Conservation (phyloP, 2,329 filamentous ascomycete genomes). For the Pezicula rhizophila region DNA sequence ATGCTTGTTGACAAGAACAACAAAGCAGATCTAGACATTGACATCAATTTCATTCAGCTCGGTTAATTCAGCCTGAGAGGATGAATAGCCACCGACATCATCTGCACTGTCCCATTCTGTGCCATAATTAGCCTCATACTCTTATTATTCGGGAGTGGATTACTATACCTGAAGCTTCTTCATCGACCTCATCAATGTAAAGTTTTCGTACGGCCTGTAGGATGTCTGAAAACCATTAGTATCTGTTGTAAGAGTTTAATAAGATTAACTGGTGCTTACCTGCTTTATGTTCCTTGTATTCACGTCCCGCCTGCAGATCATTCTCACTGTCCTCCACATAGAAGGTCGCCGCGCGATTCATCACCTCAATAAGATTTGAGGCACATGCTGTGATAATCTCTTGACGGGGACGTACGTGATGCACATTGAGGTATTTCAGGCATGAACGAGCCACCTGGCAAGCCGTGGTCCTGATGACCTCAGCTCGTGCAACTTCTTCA, state of each 20-base stretch:
- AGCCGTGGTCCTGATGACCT: constrained; percentile 7
- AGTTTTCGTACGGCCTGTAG: constrained; percentile 22
- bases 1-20: background rate
- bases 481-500: constrained; percentile 10
- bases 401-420: constrained; percentile 20
- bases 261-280: constrained; percentile 12
- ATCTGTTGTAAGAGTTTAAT: background rate
- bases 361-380: constrained; percentile 13
- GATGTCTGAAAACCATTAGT: constrained; percentile 19
- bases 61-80: constrained; percentile 28
- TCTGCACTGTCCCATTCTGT: constrained; percentile 29
- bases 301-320: constrained; percentile 6
- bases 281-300: constrained; percentile 11
- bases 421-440: constrained; percentile 24
- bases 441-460: constrained; percentile 22
- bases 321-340: constrained; percentile 12
- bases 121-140: constrained; percentile 2
- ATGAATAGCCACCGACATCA: constrained; percentile 8
- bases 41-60: constrained; percentile 33
- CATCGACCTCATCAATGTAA: constrained; percentile 30
- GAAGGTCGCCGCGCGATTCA: constrained; percentile 18
- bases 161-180: constrained; percentile 30
- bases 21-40: constrained; percentile 16
- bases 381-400: constrained; percentile 23
- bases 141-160: background rate